A percentile compares a stretch with the other conserved stretches of the same genome.
phyloP scores from a whole-genome alignment of 2,329 filamentous ascomycete species.

The Hypoxylon sp. region DNA sequence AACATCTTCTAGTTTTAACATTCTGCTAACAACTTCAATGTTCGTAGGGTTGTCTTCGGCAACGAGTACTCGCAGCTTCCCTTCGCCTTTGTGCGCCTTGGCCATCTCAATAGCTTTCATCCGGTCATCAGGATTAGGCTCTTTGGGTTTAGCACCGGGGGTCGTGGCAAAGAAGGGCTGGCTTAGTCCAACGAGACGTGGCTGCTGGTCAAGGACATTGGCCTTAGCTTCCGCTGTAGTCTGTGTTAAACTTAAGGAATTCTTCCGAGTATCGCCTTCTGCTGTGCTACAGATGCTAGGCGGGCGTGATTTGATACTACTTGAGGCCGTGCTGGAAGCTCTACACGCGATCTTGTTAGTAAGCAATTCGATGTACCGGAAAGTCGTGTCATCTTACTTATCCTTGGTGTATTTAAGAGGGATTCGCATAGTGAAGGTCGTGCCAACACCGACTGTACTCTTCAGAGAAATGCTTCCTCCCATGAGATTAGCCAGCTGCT shows the following conservation, averaged over 20 bases:
- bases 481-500: constrained; percentile 87
- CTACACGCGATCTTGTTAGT: constrained; percentile 50
- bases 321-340: constrained; percentile 67
- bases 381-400: constrained; percentile 59
- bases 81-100: constrained; percentile 70
- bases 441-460: constrained; percentile 80
- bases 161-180: constrained; percentile 80
- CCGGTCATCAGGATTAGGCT: constrained; percentile 67
- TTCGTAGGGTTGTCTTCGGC: constrained; percentile 78
- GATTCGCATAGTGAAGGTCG: constrained; percentile 85
- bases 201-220: constrained; percentile 73
- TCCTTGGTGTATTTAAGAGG: constrained; percentile 83
- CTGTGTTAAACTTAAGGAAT: constrained; percentile 49
- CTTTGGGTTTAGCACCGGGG: constrained; percentile 51
- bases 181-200: constrained; percentile 84
- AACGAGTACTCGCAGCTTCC: constrained; percentile 84
- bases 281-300: constrained; percentile 60
- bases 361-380: not conserved
- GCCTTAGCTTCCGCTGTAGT: constrained; percentile 52
- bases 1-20: constrained; percentile 82
- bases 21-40: constrained; percentile 69
- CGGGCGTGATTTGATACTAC: constrained; percentile 65
- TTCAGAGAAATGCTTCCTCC: constrained; percentile 79
- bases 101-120: constrained; percentile 75
- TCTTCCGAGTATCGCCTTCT: constrained; percentile 56